Evolutionary conservation across 495 filamentous ascomycete species (phyloP).

Genomic region (Patellaria atrata): DNA sequence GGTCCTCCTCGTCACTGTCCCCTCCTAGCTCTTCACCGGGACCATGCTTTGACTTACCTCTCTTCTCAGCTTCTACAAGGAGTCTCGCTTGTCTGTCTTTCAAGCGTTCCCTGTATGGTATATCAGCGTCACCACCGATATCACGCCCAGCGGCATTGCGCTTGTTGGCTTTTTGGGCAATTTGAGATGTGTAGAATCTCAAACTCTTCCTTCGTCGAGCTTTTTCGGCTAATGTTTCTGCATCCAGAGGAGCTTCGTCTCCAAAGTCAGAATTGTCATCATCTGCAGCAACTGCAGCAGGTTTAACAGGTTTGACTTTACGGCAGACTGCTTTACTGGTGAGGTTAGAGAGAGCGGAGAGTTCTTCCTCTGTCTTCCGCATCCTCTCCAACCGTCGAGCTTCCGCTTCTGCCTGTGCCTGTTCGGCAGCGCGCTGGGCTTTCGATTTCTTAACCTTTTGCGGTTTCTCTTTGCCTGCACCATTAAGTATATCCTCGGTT

Average conservation of each 20-base stretch:
- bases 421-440: conserved; percentile 37
- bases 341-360: conserved; percentile 43
- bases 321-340: conserved; percentile 16
- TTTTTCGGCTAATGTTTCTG: conserved; percentile 64
- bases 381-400: conserved; percentile 42
- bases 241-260: conserved; percentile 46
- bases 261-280: conserved; percentile 50
- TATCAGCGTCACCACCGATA: conserved; percentile 79
- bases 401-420: conserved; percentile 37
- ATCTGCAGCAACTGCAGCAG: conserved; percentile 14
- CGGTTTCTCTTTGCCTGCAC: not conserved
- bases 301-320: conserved; percentile 24
- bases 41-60: conserved; percentile 49
- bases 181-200: conserved; percentile 92
- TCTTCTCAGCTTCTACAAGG: conserved; percentile 71
- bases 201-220: conserved; percentile 72
- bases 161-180: conserved; percentile 80
- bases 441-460: conserved; percentile 30
- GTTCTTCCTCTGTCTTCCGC: conserved; percentile 47
- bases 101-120: conserved; percentile 78
- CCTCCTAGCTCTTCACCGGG: conserved; percentile 43
- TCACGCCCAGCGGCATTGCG: conserved; percentile 68
- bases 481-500: not conserved
- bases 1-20: conserved; percentile 47
- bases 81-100: conserved; percentile 71